Percentiles rank a stretch among this genome's conserved stretches.
phyloP scores from a whole-genome alignment of 2,329 filamentous ascomycete species.

The Epichloe hybrida region DNA sequence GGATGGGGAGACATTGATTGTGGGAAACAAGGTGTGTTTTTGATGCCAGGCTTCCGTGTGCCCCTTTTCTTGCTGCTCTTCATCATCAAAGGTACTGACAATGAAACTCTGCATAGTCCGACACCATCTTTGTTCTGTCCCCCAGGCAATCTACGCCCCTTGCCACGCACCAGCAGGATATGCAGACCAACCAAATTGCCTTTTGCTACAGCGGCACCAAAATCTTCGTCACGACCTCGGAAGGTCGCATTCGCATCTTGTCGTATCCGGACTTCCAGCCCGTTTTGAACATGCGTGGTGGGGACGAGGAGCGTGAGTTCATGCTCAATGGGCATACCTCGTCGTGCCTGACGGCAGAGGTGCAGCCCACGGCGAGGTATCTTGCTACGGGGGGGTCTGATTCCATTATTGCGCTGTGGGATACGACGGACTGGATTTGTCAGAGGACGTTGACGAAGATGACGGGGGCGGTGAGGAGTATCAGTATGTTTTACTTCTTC shows the following conservation, averaged over 20 bases:
- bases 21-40: conserved; percentile 53
- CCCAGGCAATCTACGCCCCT: conserved; percentile 43
- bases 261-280: conserved; percentile 52
- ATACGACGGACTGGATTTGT: conserved; percentile 66
- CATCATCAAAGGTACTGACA: neutral
- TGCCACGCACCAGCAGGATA: conserved; percentile 44
- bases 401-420: conserved; percentile 63
- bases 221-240: conserved; percentile 56
- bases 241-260: conserved; percentile 58
- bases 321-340: conserved; percentile 60
- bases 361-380: conserved; percentile 58
- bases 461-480: conserved; percentile 53
- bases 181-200: conserved; percentile 57
- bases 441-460: conserved; percentile 57
- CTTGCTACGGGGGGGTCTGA: conserved; percentile 66
- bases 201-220: conserved; percentile 63
- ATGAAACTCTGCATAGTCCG: conserved; percentile 30
- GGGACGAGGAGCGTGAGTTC: conserved; percentile 36
- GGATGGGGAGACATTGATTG: conserved; percentile 54
- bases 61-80: neutral
- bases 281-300: conserved; percentile 34
- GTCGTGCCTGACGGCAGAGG: conserved; percentile 52
- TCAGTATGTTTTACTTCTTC: conserved; percentile 33
- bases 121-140: conserved; percentile 49
- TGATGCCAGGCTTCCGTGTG: neutral